Evolutionary conservation across 2,329 filamentous ascomycete genomes (phyloP), one percentile per base, ranked within the genome.

Genomic region (Phaeophleospora eucalypticola): DNA sequence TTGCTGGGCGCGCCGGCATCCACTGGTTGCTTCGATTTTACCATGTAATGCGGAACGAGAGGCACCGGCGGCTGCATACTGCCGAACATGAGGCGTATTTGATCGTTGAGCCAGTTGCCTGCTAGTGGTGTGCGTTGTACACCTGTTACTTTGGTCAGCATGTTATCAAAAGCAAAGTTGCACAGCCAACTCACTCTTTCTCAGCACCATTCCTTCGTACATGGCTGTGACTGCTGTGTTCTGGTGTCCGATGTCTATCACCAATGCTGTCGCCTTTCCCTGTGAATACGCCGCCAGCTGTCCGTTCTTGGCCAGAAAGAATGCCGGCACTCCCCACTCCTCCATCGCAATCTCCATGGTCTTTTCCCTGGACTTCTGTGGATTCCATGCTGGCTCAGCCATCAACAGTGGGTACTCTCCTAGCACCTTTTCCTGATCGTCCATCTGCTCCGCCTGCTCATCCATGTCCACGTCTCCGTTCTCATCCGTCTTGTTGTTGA

Each of bases 301-400:
- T 19, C 91, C 89, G 43, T 84, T 94, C 63, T 88, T 83, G 53
- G 88, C 88, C 51, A 97, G 76, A 79, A 91, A 98, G 69, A 96
- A 97, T 4, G 93, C 93, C 15, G 93, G 93, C 46, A 86, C 86
- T 20, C 89, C 90, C 89, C 93, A 98, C 64, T 83, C 87, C 76
- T 98, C 93, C 84, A 98, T 96, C 49, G 89, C 89, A 53, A 97
- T 83, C 72, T 98, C 93, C 61, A 96, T 91, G 34, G 86, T 84
- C 79, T 93, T 95, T 72, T 98, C 93, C 50, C 94, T 80, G 50
- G 86, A 82, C 73, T 96, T 96, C 36, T 80, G 70, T 19, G 83
- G 79, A 70, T 95, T 97, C 90, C 91, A 97, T 9, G 88, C 86
- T 12, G 90, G 87, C 70, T 98, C 93, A 1, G 89, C 95, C 80